Percentiles rank a stretch among this genome's conserved stretches.
Evolutionary conservation across 2,329 filamentous ascomycete genomes (phyloP).

Genomic region (Tolypocladium sp.): DNA sequence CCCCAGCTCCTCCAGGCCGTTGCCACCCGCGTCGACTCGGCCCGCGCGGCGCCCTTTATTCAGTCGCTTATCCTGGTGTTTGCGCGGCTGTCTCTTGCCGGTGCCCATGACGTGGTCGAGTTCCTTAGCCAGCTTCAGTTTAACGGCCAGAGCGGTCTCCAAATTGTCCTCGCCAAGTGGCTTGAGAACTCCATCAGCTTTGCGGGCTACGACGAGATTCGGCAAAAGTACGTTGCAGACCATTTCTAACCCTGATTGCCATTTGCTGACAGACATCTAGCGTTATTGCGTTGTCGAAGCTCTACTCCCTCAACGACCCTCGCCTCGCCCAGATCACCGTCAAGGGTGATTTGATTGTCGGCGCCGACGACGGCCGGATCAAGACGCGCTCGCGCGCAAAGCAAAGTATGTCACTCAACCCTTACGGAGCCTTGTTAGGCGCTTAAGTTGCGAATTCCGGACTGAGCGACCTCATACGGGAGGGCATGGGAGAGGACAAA

Average conservation of each 20-base stretch:
- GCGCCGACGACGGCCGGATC: constrained; percentile 65
- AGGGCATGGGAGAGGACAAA: neutral
- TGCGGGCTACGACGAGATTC: constrained; percentile 95
- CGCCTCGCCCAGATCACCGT: constrained; percentile 73
- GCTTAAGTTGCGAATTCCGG: neutral
- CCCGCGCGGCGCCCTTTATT: constrained; percentile 80
- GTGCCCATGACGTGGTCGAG: constrained; percentile 80
- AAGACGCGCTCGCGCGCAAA: constrained; percentile 89
- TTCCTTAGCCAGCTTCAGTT: constrained; percentile 84
- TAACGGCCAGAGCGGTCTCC: constrained; percentile 69
- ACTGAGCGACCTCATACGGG: neutral
- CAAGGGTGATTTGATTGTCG: constrained; percentile 83
- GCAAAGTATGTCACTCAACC: constrained; percentile 45
- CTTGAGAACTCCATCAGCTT: constrained; percentile 95
- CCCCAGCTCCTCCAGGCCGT: constrained; percentile 84
- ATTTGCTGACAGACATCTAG: constrained; percentile 34
- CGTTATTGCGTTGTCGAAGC: constrained; percentile 84
- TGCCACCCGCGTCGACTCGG: constrained; percentile 72
- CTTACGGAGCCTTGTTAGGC: neutral
- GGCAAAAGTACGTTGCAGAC: constrained; percentile 65
- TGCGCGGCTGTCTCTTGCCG: constrained; percentile 76
- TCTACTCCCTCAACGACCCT: constrained; percentile 79
- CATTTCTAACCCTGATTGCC: neutral
- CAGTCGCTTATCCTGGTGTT: constrained; percentile 95
- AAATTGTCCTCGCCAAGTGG: constrained; percentile 90